Evolutionary conservation across 2,329 filamentous ascomycete species (phyloP).

Genomic region (Trichoderma atrobrunneum): DNA sequence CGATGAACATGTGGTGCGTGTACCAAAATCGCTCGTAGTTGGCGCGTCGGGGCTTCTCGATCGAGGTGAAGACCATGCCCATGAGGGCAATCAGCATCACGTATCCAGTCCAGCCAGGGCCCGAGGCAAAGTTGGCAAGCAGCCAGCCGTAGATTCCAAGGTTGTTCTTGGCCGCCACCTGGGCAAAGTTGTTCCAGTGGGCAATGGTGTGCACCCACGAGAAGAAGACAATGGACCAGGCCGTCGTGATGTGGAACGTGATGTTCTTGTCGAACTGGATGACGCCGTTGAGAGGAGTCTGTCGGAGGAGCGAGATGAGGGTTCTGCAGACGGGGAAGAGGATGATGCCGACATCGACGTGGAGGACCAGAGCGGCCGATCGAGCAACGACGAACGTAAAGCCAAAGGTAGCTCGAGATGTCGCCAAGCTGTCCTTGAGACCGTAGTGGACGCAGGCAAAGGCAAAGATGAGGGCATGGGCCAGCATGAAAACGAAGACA

Average conservation of each 20-base stretch:
- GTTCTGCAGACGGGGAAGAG: slow-evolving; percentile 81
- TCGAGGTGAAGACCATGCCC: slow-evolving; percentile 73
- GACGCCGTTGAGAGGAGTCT: slow-evolving; percentile 80
- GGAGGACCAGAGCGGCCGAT: slow-evolving; percentile 71
- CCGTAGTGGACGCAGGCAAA: slow-evolving; percentile 80
- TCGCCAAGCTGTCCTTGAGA: slow-evolving; percentile 70
- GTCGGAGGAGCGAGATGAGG: slow-evolving; percentile 74
- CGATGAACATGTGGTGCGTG: slow-evolving; percentile 80
- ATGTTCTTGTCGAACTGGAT: slow-evolving; percentile 90
- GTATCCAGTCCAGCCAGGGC: slow-evolving; percentile 83
- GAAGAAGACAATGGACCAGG: slow-evolving; percentile 86
- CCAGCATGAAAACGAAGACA: slow-evolving; percentile 69
- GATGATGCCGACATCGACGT: slow-evolving; percentile 77
- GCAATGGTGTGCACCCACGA: slow-evolving; percentile 83
- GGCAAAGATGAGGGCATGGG: slow-evolving; percentile 73
- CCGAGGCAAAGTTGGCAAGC: slow-evolving; percentile 72
- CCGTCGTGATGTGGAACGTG: slow-evolving; percentile 80
- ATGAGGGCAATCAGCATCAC: slow-evolving; percentile 77
- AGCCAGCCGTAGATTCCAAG: slow-evolving; percentile 77
- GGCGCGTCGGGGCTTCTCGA: slow-evolving; percentile 72
- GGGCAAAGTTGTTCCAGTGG: slow-evolving; percentile 84
- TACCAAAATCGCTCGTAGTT: slow-evolving; percentile 93
- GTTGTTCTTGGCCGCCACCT: slow-evolving; percentile 70
- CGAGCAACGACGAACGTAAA: slow-evolving; percentile 74
- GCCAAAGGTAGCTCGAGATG: slow-evolving; percentile 66